Base-by-base conservation (phyloP, 306 rosid species). In the Dalbergia cochinchinensis region DNA sequence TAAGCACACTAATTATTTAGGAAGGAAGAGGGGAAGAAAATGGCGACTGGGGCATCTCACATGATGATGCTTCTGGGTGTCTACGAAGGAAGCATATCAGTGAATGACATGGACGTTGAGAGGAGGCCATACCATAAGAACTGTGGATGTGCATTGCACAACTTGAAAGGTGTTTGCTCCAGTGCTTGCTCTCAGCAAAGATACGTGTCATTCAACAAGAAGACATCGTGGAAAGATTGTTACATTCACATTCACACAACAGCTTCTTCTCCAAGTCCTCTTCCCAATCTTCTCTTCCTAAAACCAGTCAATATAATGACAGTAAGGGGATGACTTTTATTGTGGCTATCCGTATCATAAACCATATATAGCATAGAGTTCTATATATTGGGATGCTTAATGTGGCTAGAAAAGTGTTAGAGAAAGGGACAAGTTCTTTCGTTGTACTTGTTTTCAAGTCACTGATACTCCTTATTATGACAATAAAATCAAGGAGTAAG, bases 41-140 rank as follows among this genome's bases (percentile, higher is more conserved):
- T 89, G 92, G 87, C 84, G 35, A 31, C 65, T 5, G 81, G 83
- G 10, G 88, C 88, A 62, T 74, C 71, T 19, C 82, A 86, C 39
- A 78, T 79, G 84, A 64, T 86, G 78, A 64, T 86, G 78, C 58
- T 84, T 71, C 60, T 65, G 76, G 69, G 85, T 70, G 90, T 90
- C 16, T 89, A 82, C 81, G 85, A 86, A 85, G 95, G 87, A 84
- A 83, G 92, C 59, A 64, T 90, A 37, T 85, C 92, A 54, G 34
- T 84, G 80, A 73, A 77, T 42, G 94, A 90, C 70, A 87, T 22
- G 16, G 90, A 83, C 57, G 78, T 85, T 42, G 90, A 88, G 57
- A 8, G 96, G 61, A 88, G 97, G 76, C 98, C 98, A 26, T 92
- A 89, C 85, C 96, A 94, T 65, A 91, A 91, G 37, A 90, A 94